A percentile compares a stretch with the other conserved stretches of the same genome.
Evolutionary conservation across 805 yeast genomes (phyloP).

Genomic region (Lachancea dasiensis): DNA sequence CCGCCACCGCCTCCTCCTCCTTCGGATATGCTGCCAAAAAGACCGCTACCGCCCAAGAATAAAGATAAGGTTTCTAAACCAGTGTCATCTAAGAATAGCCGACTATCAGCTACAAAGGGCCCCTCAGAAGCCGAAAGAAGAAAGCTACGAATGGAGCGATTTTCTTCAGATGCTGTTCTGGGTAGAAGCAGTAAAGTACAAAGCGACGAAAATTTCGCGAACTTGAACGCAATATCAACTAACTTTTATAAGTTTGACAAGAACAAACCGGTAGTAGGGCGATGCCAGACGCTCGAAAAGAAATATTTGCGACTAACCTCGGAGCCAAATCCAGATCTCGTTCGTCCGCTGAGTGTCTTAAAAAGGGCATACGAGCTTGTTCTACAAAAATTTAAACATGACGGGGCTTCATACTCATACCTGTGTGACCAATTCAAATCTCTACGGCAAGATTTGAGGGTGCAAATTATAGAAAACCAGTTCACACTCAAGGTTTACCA

Average conservation of each 20-base stretch:
- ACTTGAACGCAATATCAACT: slow-evolving; percentile 28
- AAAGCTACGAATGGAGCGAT: slow-evolving; percentile 34
- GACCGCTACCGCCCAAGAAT: slow-evolving; percentile 5
- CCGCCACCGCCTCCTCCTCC: slow-evolving; percentile 17
- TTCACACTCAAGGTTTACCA: slow-evolving; percentile 80
- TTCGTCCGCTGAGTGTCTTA: slow-evolving; percentile 65
- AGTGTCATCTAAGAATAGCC: not conserved
- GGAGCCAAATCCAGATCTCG: slow-evolving; percentile 79
- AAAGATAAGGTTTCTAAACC: not conserved
- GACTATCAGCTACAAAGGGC: not conserved
- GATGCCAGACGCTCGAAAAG: slow-evolving; percentile 63
- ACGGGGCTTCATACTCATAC: slow-evolving; percentile 61
- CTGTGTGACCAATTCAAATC: slow-evolving; percentile 88
- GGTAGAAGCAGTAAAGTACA: slow-evolving; percentile 12
- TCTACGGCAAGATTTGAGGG: slow-evolving; percentile 86
- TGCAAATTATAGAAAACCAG: slow-evolving; percentile 74
- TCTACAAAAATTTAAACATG: slow-evolving; percentile 43
- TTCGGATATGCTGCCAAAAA: not conserved
- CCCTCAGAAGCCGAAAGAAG: slow-evolving; percentile 25
- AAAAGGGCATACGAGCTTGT: slow-evolving; percentile 52
- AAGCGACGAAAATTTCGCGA: slow-evolving; percentile 21
- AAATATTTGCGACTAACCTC: slow-evolving; percentile 79
- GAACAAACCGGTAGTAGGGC: slow-evolving; percentile 50
- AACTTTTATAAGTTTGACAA: slow-evolving; percentile 31
- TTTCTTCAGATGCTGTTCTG: slow-evolving; percentile 21